Evolutionary conservation across 441 rosid species (phyloP), one percentile per base, ranked within the genome.

Genomic region (Bruguiera hainesii): DNA sequence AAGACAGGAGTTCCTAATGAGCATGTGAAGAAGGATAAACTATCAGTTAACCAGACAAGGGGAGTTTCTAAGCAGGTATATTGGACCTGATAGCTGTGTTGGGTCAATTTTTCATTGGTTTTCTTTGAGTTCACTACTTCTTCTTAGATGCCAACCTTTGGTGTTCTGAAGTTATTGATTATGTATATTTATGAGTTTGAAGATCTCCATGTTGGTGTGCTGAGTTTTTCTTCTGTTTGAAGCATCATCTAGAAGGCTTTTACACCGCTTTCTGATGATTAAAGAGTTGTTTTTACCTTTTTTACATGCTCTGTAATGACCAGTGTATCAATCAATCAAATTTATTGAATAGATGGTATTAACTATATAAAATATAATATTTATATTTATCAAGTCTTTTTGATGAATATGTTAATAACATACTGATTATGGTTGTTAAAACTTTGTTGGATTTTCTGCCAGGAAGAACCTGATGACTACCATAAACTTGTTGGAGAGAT

Each of bases 401-500:
- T 49, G 53, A 50, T 16, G 55, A 50, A 50, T 50, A 50, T 50
- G 25, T 18, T n/a, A 51, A n/a, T 33, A 33, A 1, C 37, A 33
- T 33, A 7, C 9, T 33, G 37, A 33, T 33, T 33, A 6, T 33
- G 37, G 7, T 33, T 33, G 37, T 7, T 33, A 33, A 33, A 42
- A 10, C 3, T 49, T 42, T 60, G 37, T 65, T 68, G 26, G 5
- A 42, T 42, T 64, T 72, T 57, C 61, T 63, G n/a, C 64, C 80
- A 84, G 78, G 81, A 78, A 7, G 71, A 77, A 69, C 80, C 81
- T 61, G 89, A 91, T 77, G 64, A 81, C 23, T 94, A 91, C 76
- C 81, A 82, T 65, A 82, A 78, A 64, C 86, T 83, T 71, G 84
- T 85, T 64, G 77, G 78, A 62, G 83, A 51, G 67, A 78, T 89